A percentile compares a stretch with the other conserved stretches of the same genome.
Evolutionary conservation across 306 rosid genomes (phyloP).

Genomic region (Biancaea sappan): DNA sequence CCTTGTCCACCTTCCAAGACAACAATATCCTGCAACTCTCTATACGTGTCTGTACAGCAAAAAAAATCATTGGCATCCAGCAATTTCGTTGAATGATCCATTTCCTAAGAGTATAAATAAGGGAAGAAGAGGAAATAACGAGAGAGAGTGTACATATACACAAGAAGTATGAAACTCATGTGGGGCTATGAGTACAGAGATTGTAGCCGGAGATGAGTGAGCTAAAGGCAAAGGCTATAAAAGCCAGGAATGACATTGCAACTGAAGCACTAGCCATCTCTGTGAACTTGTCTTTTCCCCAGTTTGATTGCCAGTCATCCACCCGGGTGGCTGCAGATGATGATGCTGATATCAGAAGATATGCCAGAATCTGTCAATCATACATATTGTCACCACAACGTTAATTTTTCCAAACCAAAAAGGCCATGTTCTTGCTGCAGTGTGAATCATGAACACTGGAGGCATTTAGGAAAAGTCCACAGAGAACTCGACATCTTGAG

Average conservation of each 20-base stretch:
- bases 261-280: conserved; percentile 90
- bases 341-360: conserved; percentile 89
- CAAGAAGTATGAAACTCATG: conserved; percentile 26
- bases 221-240: conserved; percentile 83
- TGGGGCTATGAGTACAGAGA: conserved; percentile 58
- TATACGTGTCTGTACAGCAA: conserved; percentile 50
- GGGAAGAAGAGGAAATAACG: conserved; percentile 2
- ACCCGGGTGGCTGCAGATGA: conserved; percentile 93
- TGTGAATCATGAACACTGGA: neutral
- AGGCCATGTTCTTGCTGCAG: neutral
- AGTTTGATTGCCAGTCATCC: conserved; percentile 94
- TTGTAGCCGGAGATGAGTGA: conserved; percentile 85
- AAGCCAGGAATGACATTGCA: conserved; percentile 85
- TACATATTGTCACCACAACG: neutral
- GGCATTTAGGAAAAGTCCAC: too few relatives aligned
- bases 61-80: conserved; percentile 26
- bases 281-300: conserved; percentile 98
- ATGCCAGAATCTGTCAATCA: conserved; percentile 71
- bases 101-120: conserved; percentile 21
- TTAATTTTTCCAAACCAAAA: neutral
- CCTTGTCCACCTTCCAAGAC: conserved; percentile 2
- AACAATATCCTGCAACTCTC: conserved; percentile 28
- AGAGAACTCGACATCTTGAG: too few relatives aligned
- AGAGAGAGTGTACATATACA: conserved; percentile 15
- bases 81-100: conserved; percentile 32